A percentile compares a stretch with the other conserved stretches of the same genome.
phyloP scores from a whole-genome alignment of 2,329 filamentous ascomycete species.

The Fusarium mangiferae region DNA sequence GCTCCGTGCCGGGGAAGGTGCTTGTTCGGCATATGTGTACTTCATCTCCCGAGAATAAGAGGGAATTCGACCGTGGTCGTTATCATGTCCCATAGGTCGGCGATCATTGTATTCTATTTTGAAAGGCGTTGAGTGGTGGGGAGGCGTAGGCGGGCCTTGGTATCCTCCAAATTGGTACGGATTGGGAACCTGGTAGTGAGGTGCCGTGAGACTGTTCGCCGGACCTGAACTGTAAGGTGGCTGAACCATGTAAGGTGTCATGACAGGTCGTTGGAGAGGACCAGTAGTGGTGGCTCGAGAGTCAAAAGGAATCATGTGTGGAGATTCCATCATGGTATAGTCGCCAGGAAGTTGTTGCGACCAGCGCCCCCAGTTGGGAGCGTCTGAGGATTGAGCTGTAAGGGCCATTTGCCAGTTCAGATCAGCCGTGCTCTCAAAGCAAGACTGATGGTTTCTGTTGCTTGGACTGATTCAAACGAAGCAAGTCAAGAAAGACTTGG shows the following conservation, averaged over 20 bases:
- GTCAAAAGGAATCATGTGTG: constrained; percentile 61
- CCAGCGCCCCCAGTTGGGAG: constrained; percentile 66
- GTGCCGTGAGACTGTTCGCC: constrained; percentile 54
- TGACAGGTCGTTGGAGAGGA: constrained; percentile 55
- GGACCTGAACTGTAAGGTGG: constrained; percentile 57
- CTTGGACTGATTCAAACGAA: not conserved
- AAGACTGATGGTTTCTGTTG: constrained; percentile 36
- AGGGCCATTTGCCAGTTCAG: constrained; percentile 55
- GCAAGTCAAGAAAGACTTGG: constrained; percentile 12
- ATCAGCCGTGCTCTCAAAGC: constrained; percentile 40
- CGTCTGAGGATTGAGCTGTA: constrained; percentile 56
- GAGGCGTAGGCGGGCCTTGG: constrained; percentile 50
- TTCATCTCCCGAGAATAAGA: constrained; percentile 44
- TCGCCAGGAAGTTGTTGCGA: constrained; percentile 59
- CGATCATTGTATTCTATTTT: constrained; percentile 50
- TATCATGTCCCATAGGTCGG: constrained; percentile 35
- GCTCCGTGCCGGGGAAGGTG: constrained; percentile 49
- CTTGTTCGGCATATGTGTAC: constrained; percentile 47
- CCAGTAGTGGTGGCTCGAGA: constrained; percentile 52
- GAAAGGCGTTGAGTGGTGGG: constrained; percentile 48
- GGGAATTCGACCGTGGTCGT: constrained; percentile 38
- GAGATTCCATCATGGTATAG: constrained; percentile 61
- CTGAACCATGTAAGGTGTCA: constrained; percentile 59
- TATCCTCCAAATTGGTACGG: constrained; percentile 59
- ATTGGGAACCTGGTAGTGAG: constrained; percentile 56